These are phyloP conservation scores for Panaeolus cyanescens DNA, from an alignment of 768 basidiomycete species.

Conservation along the genomic window DNA sequence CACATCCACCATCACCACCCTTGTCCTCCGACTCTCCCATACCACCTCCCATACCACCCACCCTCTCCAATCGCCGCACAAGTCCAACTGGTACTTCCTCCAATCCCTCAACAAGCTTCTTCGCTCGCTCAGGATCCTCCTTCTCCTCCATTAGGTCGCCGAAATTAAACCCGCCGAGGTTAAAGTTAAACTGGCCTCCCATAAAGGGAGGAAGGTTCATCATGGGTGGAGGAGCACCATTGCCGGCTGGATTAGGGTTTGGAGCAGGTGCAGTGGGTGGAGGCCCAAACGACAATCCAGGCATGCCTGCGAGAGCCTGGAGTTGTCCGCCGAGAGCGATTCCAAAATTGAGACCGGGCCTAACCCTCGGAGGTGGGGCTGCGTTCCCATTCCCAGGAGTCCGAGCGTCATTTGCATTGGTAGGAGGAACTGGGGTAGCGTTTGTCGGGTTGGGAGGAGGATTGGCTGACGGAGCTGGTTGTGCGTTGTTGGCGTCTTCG, in stretches of 20 bases:
- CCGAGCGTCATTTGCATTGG: not conserved
- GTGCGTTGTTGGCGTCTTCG: not conserved
- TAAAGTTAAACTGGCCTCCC: constrained; percentile 16
- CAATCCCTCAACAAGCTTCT: constrained; percentile 59
- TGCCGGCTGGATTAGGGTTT: not conserved
- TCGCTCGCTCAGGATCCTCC: constrained; percentile 72
- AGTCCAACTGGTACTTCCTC: constrained; percentile 70
- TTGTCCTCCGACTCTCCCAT: constrained; percentile 28
- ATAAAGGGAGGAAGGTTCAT: constrained; percentile 10
- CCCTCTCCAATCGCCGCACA: constrained; percentile 62
- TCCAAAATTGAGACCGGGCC: not conserved
- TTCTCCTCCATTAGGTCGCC: constrained; percentile 32
- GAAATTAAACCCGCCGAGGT: constrained; percentile 14
- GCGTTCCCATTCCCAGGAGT: not conserved
- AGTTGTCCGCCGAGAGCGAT: not conserved
- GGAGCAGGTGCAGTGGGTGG: not conserved
- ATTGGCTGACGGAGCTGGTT: not conserved
- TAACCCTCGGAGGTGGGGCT: not conserved
- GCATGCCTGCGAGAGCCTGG: not conserved
- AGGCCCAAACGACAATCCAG: not conserved
- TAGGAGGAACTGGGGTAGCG: not conserved
- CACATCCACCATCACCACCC: constrained; percentile 53
- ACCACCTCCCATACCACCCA: constrained; percentile 35
- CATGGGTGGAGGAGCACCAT: not conserved
- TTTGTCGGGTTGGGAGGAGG: not conserved